phyloP scores from a whole-genome alignment of 2,329 filamentous ascomycete genomes.

The Myotisia sp. region DNA sequence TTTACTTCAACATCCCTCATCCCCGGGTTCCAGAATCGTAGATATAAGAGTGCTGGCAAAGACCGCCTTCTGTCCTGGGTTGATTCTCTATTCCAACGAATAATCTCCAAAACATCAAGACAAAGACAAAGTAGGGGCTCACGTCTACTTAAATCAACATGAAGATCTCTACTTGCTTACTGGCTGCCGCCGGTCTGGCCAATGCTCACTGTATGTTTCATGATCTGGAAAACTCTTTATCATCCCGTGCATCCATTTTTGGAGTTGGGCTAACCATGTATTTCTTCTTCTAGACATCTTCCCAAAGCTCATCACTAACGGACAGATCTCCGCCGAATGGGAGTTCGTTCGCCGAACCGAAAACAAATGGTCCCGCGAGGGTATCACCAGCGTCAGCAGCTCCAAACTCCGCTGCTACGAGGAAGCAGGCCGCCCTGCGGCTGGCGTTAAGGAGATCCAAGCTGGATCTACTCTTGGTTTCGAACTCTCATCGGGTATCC shows the following conservation, averaged over 20 bases:
- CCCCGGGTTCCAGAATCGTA: too few relatives aligned
- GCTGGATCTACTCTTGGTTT: conserved; percentile 35
- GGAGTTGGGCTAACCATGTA: too few relatives aligned
- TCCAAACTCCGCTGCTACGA: background rate
- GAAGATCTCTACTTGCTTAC: background rate
- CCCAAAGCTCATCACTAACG: background rate
- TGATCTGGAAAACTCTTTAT: too few relatives aligned
- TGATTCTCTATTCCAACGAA: background rate
- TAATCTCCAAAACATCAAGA: background rate
- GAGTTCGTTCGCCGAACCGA: background rate
- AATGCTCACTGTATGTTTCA: conserved; percentile 1
- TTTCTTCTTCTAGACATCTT: conserved; percentile 3
- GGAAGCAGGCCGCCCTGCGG: background rate
- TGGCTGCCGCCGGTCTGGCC: background rate
- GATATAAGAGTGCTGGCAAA: too few relatives aligned
- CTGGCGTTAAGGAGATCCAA: conserved; percentile 14
- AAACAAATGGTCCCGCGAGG: conserved; percentile 4
- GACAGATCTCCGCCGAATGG: background rate
- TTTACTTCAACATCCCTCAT: too few relatives aligned
- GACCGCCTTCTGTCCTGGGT: background rate
- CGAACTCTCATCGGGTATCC: conserved; percentile 30
- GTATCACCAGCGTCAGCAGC: conserved; percentile 2
- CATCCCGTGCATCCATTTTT: background rate
- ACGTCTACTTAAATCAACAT: background rate
- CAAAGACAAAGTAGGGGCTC: background rate